Evolutionary conservation across 2,329 filamentous ascomycete genomes (phyloP), one percentile per base, ranked within the genome.

Genomic region (Xylaria sp.): DNA sequence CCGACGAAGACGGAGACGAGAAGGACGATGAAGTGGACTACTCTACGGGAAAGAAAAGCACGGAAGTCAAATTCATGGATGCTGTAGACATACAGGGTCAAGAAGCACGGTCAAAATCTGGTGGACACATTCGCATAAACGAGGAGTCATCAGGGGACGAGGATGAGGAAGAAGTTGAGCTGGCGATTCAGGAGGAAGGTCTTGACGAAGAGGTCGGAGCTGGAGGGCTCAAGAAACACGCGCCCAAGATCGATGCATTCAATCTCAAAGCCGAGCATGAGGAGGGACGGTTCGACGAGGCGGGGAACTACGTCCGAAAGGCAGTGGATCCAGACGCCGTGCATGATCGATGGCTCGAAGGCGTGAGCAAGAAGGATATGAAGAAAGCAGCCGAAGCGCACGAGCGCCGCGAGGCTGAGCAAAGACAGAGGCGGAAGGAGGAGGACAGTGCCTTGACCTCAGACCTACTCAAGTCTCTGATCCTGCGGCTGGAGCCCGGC

Each of bases 231-330:
- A 97, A 97, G 76, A 90, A 87, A 65, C 91, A 97, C 71, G 94
- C 94, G 1, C 94, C 94, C 1, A 91, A 94, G 70, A 82, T 99
- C 5, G 94, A 97, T 71, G 93, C 93, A 2, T 99, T 99, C 80
- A 97, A 99, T 69, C 90, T 99, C 80, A 86, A 85, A 54, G 78
- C 84, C 11, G 94, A 99, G 72, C 87, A 95, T 71, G 92, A 97
- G 67, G 93, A 97, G 63, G 94, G 94, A 1, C 83, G 86, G 9
- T 99, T 97, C 66, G 94, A 99, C 69, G 89, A 94, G 63, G 78
- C 87, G 1, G 93, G 93, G 8, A 99, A 97, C 71, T 99, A 87
- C 70, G 85, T 99, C 41, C 86, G 94, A 52, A 95, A 95, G 72
- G 92, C 92, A 0, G 83, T 77, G 7, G 94, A 99, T 65, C 91